Evolutionary conservation across 768 basidiomycete genomes (phyloP).

Genomic region (Lactarius psammicola): DNA sequence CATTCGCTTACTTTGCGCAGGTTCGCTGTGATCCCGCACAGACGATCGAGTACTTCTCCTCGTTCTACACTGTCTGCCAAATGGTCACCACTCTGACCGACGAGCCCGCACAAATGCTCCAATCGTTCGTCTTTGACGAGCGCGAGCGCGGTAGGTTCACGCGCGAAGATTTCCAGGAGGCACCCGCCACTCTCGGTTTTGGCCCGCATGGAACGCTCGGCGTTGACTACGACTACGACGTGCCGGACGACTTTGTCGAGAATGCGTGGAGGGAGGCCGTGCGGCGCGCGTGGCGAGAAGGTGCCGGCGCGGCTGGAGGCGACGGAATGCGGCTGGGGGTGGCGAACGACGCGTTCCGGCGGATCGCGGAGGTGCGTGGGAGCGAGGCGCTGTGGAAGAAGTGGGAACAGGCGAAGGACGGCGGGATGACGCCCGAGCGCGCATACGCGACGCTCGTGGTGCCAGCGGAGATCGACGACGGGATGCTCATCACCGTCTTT

Average conservation of each 20-base stretch:
- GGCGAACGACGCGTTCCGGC: slow-evolving; percentile 66
- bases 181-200: slow-evolving; percentile 60
- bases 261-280: slow-evolving; percentile 65
- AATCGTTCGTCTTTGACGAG: slow-evolving; percentile 60
- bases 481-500: slow-evolving; percentile 73
- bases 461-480: slow-evolving; percentile 68
- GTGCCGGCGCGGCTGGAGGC: slow-evolving; percentile 16
- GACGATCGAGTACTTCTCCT: slow-evolving; percentile 63
- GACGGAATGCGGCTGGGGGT: slow-evolving; percentile 49
- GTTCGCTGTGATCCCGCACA: slow-evolving; percentile 73
- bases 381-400: slow-evolving; percentile 48
- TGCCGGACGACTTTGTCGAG: slow-evolving; percentile 66
- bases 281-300: slow-evolving; percentile 54
- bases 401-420: slow-evolving; percentile 56
- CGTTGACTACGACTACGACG: slow-evolving; percentile 69
- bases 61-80: slow-evolving; percentile 51
- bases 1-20: slow-evolving; percentile 79
- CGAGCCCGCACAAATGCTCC: slow-evolving; percentile 47
- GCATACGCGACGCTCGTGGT: slow-evolving; percentile 74
- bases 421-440: slow-evolving; percentile 61
- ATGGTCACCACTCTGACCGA: slow-evolving; percentile 50
- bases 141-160: slow-evolving; percentile 64
- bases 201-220: slow-evolving; percentile 55
- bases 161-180: slow-evolving; percentile 49
- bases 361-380: slow-evolving; percentile 62